Percentiles rank a stretch among this genome's conserved stretches.
Conservation (phyloP, 108 stramenopile genomes). For the Fragilariopsis cylindrus region DNA sequence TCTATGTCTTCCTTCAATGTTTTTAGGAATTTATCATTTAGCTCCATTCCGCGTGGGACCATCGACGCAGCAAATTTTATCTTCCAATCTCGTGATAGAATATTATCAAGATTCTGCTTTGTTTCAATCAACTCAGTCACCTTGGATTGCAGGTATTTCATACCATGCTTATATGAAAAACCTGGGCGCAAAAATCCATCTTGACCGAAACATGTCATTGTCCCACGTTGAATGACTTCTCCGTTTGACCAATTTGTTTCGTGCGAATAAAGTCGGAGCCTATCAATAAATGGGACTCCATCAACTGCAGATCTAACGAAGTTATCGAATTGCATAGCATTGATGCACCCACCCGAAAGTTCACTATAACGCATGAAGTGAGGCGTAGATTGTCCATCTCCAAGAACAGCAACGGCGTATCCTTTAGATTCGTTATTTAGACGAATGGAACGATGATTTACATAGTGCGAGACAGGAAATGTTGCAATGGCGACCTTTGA, state of each 20-base stretch:
- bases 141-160: conserved; percentile 35
- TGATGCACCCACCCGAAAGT: conserved; percentile 41
- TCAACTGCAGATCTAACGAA: conserved; percentile 29
- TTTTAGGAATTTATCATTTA: conserved; percentile 26
- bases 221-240: conserved; percentile 36
- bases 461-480: conserved; percentile 41
- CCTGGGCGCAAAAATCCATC: conserved; percentile 48
- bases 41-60: conserved; percentile 46
- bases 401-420: conserved; percentile 39
- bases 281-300: conserved; percentile 32
- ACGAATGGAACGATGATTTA: conserved; percentile 36
- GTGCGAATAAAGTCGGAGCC: conserved; percentile 23
- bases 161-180: conserved; percentile 23
- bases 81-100: conserved; percentile 44
- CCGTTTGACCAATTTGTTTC: conserved; percentile 42
- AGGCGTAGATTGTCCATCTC: conserved; percentile 39
- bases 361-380: conserved; percentile 45
- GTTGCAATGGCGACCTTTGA: conserved; percentile 38
- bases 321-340: conserved; percentile 36
- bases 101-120: conserved; percentile 22
- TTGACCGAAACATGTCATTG: conserved; percentile 30
- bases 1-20: conserved; percentile 2
- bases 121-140: conserved; percentile 33
- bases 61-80: conserved; percentile 40
- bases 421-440: conserved; percentile 29